These are phyloP conservation scores for Mucor racemosus DNA, from an alignment of 371 early-diverging fungal species.

Conservation along the genomic window DNA sequence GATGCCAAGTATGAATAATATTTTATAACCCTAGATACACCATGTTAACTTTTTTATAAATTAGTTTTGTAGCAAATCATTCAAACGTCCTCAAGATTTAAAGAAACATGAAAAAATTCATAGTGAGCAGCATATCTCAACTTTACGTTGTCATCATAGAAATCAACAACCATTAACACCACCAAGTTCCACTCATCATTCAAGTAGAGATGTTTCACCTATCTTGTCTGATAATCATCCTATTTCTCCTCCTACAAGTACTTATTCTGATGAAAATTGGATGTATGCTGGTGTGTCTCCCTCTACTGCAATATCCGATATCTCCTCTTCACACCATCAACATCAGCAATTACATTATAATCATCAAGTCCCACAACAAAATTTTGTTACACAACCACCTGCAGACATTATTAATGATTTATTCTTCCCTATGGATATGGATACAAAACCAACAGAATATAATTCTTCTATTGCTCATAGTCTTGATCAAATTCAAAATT, in stretches of 20 bases:
- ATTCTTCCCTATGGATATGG: conserved; percentile 29
- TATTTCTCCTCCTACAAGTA: conserved; percentile 33
- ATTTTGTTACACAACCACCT: conserved; percentile 22
- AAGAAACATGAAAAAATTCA: conserved; percentile 90
- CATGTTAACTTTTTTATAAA: not conserved
- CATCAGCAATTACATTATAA: not conserved
- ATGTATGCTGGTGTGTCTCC: conserved; percentile 15
- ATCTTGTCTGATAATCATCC: conserved; percentile 26
- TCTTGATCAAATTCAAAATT: conserved; percentile 26
- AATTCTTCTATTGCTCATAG: conserved; percentile 18
- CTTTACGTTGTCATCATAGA: conserved; percentile 22
- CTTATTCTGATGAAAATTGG: conserved; percentile 34
- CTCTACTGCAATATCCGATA: conserved; percentile 14
- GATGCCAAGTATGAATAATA: conserved; percentile 60
- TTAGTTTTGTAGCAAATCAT: conserved; percentile 75
- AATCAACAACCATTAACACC: conserved; percentile 25
- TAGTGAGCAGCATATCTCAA: conserved; percentile 47
- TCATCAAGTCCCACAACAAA: not conserved
- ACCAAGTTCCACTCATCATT: conserved; percentile 15
- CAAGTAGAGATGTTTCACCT: conserved; percentile 32
- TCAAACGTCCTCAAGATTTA: conserved; percentile 90
- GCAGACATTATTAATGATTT: conserved; percentile 25
- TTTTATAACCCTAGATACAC: not conserved
- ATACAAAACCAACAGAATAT: conserved; percentile 22
- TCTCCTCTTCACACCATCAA: not conserved